phyloP scores from a whole-genome alignment of 2,329 filamentous ascomycete species.

The Sporothrix luriei region DNA sequence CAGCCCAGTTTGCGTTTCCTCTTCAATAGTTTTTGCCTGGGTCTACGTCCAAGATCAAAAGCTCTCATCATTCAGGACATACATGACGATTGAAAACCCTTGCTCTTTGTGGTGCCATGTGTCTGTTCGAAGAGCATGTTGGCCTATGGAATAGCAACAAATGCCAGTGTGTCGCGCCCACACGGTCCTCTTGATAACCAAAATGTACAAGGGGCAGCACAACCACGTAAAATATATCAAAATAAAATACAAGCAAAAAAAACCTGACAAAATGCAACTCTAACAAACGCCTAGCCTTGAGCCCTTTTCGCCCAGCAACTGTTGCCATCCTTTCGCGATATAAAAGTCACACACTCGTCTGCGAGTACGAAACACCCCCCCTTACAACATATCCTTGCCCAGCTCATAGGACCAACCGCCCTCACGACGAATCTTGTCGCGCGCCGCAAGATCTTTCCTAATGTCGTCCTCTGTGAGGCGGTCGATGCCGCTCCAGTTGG shows the following conservation, averaged over 20 bases:
- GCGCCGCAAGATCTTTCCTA: constrained; percentile 72
- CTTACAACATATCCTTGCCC: constrained; percentile 50
- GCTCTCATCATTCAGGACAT: neutral
- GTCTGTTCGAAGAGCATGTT: neutral
- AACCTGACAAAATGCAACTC: neutral
- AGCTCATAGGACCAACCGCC: constrained; percentile 80
- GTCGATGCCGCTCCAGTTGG: constrained; percentile 87
- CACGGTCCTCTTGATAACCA: constrained; percentile 5
- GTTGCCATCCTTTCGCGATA: neutral
- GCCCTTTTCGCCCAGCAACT: constrained; percentile 10
- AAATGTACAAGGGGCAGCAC: neutral
- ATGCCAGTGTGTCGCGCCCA: neutral
- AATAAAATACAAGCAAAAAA: constrained; percentile 12
- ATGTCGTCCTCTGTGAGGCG: constrained; percentile 85
- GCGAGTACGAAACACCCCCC: neutral
- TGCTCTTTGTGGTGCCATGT: neutral
- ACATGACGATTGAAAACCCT: neutral
- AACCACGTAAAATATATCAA: neutral
- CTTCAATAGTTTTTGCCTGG: neutral
- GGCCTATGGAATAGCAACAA: neutral
- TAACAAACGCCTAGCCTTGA: constrained; percentile 14
- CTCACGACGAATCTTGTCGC: constrained; percentile 77
- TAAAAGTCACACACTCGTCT: neutral
- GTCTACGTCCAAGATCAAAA: neutral
- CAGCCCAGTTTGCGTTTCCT: neutral